Evolutionary conservation across 2,329 filamentous ascomycete genomes (phyloP).

Genomic region (Chaetomium sp.): DNA sequence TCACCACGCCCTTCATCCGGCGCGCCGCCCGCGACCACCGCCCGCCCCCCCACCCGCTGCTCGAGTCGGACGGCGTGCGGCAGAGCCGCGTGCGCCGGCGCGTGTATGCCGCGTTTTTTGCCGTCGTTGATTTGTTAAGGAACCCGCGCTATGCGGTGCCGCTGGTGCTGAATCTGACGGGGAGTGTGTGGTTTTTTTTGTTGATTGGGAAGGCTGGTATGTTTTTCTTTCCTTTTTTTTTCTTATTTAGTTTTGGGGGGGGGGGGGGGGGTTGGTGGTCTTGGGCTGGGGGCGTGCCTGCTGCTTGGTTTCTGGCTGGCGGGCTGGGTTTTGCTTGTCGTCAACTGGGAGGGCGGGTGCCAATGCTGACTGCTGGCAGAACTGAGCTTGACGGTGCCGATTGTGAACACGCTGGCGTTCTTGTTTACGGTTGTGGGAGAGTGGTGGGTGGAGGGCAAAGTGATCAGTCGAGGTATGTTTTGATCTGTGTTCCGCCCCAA

Average conservation of each 20-base stretch:
- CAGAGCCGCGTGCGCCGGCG: conserved; percentile 64
- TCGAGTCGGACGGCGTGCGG: conserved; percentile 53
- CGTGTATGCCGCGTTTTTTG: conserved; percentile 68
- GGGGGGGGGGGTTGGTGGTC: neutral
- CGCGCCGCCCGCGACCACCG: conserved; percentile 76
- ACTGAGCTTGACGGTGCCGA: conserved; percentile 88
- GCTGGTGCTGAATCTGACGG: conserved; percentile 83
- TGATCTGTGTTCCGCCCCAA: neutral
- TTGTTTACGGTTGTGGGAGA: conserved; percentile 94
- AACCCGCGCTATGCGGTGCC: conserved; percentile 86
- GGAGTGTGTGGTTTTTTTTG: conserved; percentile 95
- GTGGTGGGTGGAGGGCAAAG: conserved; percentile 92
- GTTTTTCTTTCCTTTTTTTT: conserved; percentile 41
- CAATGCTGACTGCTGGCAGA: conserved; percentile 53
- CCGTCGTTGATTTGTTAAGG: conserved; percentile 73
- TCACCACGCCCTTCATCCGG: conserved; percentile 91
- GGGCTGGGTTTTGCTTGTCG: neutral
- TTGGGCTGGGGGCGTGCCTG: neutral
- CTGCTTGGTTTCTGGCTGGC: neutral
- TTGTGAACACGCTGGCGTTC: conserved; percentile 92
- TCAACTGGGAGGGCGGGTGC: neutral
- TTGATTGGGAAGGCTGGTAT: conserved; percentile 88
- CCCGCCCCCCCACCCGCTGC: conserved; percentile 59
- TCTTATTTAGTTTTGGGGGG: neutral
- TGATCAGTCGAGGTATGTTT: conserved; percentile 74